These are phyloP conservation scores for Sarocladium kiliense DNA, from an alignment of 2,329 filamentous ascomycete species.

Conservation along the genomic window DNA sequence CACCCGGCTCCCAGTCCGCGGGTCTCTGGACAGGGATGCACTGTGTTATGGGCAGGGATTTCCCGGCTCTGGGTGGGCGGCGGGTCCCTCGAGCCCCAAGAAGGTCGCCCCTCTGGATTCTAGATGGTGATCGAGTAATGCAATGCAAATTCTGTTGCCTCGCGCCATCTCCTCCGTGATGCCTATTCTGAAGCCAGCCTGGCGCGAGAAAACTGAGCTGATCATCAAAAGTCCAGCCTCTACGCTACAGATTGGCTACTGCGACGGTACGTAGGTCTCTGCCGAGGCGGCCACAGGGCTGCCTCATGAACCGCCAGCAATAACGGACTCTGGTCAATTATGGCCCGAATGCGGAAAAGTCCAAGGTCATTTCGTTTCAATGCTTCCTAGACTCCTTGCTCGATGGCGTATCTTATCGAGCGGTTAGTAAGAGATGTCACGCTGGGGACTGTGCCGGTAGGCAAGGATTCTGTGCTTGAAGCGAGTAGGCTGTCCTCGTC, in stretches of 20 bases:
- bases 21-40: background rate
- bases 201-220: background rate
- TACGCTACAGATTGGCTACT: background rate
- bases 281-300: background rate
- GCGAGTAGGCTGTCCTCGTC: background rate
- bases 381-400: background rate
- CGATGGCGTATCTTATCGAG: background rate
- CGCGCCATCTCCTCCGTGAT: background rate
- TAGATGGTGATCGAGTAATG: background rate
- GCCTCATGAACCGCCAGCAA: constrained; percentile 10
- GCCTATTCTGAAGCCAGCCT: background rate
- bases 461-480: background rate
- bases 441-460: background rate
- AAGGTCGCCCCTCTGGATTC: background rate
- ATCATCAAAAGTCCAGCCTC: background rate
- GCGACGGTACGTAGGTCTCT: background rate
- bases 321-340: background rate
- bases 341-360: background rate
- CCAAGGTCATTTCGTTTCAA: background rate
- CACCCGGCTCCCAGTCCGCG: background rate
- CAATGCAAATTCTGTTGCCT: background rate
- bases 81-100: background rate
- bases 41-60: background rate
- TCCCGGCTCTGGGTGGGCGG: background rate
- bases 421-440: constrained; percentile 3